Evolutionary conservation across 139 green algal genomes (phyloP).

Genomic region (Monoraphidium neglectum): DNA sequence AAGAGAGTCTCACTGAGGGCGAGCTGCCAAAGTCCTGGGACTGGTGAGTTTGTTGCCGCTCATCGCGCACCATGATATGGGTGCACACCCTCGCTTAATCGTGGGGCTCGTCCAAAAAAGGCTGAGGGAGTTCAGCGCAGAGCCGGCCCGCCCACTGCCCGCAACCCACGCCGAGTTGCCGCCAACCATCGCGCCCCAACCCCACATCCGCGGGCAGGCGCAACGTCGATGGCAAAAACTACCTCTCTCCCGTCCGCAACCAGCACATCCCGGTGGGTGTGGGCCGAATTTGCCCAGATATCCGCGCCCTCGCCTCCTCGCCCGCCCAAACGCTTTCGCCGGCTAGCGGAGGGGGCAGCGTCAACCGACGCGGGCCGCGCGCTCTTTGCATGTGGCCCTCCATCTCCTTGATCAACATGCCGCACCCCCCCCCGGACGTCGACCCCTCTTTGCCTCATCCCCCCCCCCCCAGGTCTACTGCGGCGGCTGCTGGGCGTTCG

Average conservation of each 20-base stretch:
- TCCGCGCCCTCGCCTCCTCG: slow-evolving; percentile 8
- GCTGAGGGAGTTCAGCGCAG: no score
- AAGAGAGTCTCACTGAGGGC: slow-evolving; percentile 17
- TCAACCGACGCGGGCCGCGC: no score
- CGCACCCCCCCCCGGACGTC: slow-evolving; percentile 74
- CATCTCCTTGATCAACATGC: no score
- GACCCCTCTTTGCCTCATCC: neutral
- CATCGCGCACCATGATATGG: neutral
- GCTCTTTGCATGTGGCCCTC: no score
- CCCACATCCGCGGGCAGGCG: slow-evolving; percentile 46
- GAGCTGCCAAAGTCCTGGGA: slow-evolving; percentile 49
- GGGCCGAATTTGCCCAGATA: no score
- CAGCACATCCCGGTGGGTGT: slow-evolving; percentile 60
- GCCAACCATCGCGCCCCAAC: neutral
- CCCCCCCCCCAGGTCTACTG: slow-evolving; percentile 8
- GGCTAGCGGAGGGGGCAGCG: no score
- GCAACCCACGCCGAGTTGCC: neutral
- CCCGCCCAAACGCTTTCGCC: no score
- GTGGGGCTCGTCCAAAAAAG: no score
- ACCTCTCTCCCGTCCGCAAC: slow-evolving; percentile 68
- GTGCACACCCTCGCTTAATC: neutral
- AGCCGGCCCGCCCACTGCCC: no score
- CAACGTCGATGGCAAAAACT: slow-evolving; percentile 69
- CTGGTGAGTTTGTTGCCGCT: slow-evolving; percentile 38
- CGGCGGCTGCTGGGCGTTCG: slow-evolving; percentile 83